Percentiles rank a stretch among this genome's conserved stretches.
Evolutionary conservation across 768 basidiomycete species (phyloP).

Genomic region (Kwoniella mangroviensis): DNA sequence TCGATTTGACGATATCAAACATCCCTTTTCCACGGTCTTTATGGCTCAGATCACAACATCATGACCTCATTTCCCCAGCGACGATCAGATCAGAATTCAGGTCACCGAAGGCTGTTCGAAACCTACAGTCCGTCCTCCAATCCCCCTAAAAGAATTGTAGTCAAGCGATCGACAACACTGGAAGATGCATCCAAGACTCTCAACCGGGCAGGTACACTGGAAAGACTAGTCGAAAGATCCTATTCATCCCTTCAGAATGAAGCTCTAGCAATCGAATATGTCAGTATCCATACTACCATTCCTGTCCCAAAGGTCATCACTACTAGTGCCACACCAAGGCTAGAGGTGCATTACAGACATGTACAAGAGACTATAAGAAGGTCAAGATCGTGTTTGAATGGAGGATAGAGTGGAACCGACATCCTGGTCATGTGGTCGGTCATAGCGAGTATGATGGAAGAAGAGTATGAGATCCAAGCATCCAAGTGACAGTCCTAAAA

Average conservation of each 20-base stretch:
- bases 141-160: background rate
- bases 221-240: background rate
- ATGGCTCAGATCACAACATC: too few relatives aligned
- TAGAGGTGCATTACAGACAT: too few relatives aligned
- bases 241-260: conserved; percentile 16
- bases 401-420: too few relatives aligned
- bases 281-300: conserved; percentile 10
- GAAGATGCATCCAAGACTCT: background rate
- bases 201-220: conserved; percentile 4
- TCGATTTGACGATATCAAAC: too few relatives aligned
- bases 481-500: too few relatives aligned
- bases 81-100: background rate
- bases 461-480: too few relatives aligned
- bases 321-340: background rate
- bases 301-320: conserved; percentile 15
- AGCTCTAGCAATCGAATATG: conserved; percentile 14
- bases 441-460: too few relatives aligned
- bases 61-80: background rate
- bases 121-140: background rate
- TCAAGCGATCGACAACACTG: conserved; percentile 7
- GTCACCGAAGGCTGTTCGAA: conserved; percentile 10
- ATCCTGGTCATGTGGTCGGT: too few relatives aligned
- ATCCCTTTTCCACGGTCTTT: too few relatives aligned
- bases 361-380: too few relatives aligned
- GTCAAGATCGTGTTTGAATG: too few relatives aligned